phyloP scores from a whole-genome alignment of 495 filamentous ascomycete species.

The Patellaria atrata region DNA sequence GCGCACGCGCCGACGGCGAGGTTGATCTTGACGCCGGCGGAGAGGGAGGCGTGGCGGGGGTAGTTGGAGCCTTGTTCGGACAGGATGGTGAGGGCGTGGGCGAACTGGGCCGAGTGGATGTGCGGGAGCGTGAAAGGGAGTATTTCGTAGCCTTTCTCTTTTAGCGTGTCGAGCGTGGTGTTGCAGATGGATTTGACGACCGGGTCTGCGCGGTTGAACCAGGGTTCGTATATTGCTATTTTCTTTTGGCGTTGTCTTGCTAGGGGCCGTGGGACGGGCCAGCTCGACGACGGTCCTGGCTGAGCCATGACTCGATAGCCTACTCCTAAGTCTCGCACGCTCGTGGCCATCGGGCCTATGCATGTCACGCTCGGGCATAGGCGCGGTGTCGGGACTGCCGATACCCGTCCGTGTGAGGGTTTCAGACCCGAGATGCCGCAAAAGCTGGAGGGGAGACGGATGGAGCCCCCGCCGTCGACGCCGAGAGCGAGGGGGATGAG shows the following conservation, averaged over 20 bases:
- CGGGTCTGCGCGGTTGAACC: conserved; percentile 55
- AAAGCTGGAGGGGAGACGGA: conserved; percentile 68
- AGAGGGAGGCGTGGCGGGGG: conserved; percentile 35
- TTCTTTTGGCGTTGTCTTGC: conserved; percentile 28
- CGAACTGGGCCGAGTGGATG: conserved; percentile 56
- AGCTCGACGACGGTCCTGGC: conserved; percentile 51
- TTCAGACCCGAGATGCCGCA: conserved; percentile 87
- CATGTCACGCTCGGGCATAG: conserved; percentile 52
- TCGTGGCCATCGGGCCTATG: conserved; percentile 61
- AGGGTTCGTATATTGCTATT: conserved; percentile 61
- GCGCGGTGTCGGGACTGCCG: conserved; percentile 42
- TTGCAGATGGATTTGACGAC: conserved; percentile 46
- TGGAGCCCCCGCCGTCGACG: conserved; percentile 75
- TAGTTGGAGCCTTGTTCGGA: conserved; percentile 16
- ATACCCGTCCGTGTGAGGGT: conserved; percentile 63
- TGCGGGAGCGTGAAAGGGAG: conserved; percentile 66
- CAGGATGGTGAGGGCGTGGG: conserved; percentile 73
- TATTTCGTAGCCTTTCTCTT: conserved; percentile 44
- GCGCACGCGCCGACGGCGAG: conserved; percentile 49
- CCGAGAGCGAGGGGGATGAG: conserved; percentile 72
- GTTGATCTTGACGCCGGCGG: conserved; percentile 60
- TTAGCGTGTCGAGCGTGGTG: conserved; percentile 46
- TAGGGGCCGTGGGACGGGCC: conserved; percentile 27
- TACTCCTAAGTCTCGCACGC: conserved; percentile 66
- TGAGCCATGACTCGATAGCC: conserved; percentile 64